phyloP scores from a whole-genome alignment of 2,329 filamentous ascomycete species.

The Ophiosphaerella narmari region DNA sequence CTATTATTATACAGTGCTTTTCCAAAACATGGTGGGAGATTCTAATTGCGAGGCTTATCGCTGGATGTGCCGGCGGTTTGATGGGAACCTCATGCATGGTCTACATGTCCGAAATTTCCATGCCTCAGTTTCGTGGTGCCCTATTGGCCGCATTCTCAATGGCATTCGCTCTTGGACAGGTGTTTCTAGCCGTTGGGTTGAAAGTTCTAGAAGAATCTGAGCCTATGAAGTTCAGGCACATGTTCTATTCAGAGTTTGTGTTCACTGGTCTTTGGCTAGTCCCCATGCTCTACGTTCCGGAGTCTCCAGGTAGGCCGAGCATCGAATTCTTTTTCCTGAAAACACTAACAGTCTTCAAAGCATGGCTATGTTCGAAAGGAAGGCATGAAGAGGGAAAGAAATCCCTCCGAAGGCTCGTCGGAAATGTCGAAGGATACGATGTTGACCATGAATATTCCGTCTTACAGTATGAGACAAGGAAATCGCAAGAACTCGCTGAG shows the following conservation, averaged over 20 bases:
- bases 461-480: slow-evolving; percentile 3
- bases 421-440: slow-evolving; percentile 9
- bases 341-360: slow-evolving; percentile 1
- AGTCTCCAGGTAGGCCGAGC: slow-evolving; percentile 3
- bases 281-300: slow-evolving; percentile 3
- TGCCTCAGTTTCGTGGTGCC: slow-evolving; percentile 8
- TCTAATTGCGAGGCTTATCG: slow-evolving; percentile 5
- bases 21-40: slow-evolving; percentile 10
- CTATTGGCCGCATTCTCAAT: slow-evolving; percentile 6
- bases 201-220: slow-evolving; percentile 4
- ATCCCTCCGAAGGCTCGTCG: slow-evolving; percentile 1
- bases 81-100: slow-evolving; percentile 11
- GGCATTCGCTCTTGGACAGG: slow-evolving; percentile 9
- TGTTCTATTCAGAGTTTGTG: slow-evolving; percentile 12
- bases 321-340: neutral
- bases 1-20: slow-evolving; percentile 8
- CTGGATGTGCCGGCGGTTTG: slow-evolving; percentile 5
- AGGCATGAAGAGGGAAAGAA: slow-evolving; percentile 8
- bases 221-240: slow-evolving; percentile 1
- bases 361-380: slow-evolving; percentile 7
- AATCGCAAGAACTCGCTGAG: slow-evolving; percentile 6
- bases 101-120: slow-evolving; percentile 12
- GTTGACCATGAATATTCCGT: slow-evolving; percentile 9
- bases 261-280: slow-evolving; percentile 8
- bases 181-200: slow-evolving; percentile 5